Evolutionary conservation across 441 rosid genomes (phyloP).

Genomic region (Metrosideros polymorpha): DNA sequence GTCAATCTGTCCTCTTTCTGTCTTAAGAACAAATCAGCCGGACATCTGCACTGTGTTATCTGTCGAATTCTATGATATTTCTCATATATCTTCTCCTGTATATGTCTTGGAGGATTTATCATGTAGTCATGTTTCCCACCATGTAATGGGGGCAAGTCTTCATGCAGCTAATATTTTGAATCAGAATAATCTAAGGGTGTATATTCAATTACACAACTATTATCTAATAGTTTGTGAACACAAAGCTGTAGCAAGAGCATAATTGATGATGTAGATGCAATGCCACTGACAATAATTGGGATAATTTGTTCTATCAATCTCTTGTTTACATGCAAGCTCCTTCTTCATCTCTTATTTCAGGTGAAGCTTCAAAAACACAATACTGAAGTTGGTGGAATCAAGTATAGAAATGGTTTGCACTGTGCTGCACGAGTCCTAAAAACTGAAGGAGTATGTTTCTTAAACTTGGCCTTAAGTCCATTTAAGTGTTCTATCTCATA

Average conservation of each 20-base stretch:
- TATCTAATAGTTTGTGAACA: not conserved
- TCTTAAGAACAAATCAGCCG: not conserved
- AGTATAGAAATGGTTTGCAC: conserved; percentile 73
- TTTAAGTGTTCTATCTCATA: not conserved
- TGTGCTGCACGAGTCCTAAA: conserved; percentile 70
- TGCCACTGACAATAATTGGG: not conserved
- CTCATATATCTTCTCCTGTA: not conserved
- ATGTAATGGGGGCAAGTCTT: not conserved
- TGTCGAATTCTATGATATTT: not conserved
- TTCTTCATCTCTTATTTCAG: conserved; percentile 19
- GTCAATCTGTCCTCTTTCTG: not conserved
- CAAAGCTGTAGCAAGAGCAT: not conserved
- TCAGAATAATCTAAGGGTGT: not conserved
- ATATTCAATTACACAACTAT: not conserved
- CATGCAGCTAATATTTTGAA: not conserved
- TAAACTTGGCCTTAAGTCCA: not conserved
- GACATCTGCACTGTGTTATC: not conserved
- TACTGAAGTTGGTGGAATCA: conserved; percentile 58
- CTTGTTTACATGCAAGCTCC: not conserved
- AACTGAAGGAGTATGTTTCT: conserved; percentile 65
- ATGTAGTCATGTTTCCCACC: not conserved
- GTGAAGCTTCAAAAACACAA: conserved; percentile 90
- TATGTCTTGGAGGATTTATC: not conserved
- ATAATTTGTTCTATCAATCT: not conserved
- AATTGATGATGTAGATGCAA: not conserved